Evolutionary conservation across 108 stramenopile species (phyloP).

Genomic region (Skeletonema grethae): DNA sequence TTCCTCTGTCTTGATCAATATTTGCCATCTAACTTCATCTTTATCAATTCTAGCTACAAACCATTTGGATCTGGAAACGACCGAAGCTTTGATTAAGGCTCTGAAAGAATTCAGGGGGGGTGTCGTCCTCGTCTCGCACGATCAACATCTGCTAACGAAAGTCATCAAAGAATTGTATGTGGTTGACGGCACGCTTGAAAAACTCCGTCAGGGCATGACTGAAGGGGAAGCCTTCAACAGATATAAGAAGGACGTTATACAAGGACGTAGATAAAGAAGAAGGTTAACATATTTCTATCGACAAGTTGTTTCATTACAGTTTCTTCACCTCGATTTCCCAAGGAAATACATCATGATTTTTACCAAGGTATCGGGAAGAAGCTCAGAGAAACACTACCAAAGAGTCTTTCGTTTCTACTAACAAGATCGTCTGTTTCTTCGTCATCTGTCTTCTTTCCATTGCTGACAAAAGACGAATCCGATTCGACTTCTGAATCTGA

Average conservation of each 20-base stretch:
- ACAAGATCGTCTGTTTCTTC: slow-evolving; percentile 6
- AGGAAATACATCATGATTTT: background rate
- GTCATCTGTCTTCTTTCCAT: slow-evolving; percentile 17
- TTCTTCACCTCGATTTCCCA: background rate
- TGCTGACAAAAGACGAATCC: slow-evolving; percentile 16
- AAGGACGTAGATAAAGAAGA: slow-evolving; percentile 27
- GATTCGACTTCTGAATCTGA: slow-evolving; percentile 38
- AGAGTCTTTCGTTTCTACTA: slow-evolving; percentile 35
- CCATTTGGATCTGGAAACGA: slow-evolving; percentile 69
- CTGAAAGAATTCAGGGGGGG: slow-evolving; percentile 79
- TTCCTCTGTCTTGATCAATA: background rate
- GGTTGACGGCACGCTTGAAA: slow-evolving; percentile 60
- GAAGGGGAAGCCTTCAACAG: slow-evolving; percentile 75
- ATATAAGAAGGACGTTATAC: slow-evolving; percentile 77
- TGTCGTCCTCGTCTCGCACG: slow-evolving; percentile 86
- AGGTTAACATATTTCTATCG: background rate
- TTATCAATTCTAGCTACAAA: slow-evolving; percentile 39
- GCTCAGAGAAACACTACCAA: slow-evolving; percentile 39
- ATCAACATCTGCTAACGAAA: slow-evolving; percentile 84
- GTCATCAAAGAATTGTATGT: slow-evolving; percentile 86
- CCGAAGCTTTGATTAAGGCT: slow-evolving; percentile 83
- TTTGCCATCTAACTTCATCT: background rate
- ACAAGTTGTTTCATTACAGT: too few relatives aligned
- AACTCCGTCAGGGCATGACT: slow-evolving; percentile 53
- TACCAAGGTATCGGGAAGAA: slow-evolving; percentile 54